These are phyloP conservation scores for Babesia bovis DNA, from an alignment of 169 alveolate genomes.

Conservation along the genomic window DNA sequence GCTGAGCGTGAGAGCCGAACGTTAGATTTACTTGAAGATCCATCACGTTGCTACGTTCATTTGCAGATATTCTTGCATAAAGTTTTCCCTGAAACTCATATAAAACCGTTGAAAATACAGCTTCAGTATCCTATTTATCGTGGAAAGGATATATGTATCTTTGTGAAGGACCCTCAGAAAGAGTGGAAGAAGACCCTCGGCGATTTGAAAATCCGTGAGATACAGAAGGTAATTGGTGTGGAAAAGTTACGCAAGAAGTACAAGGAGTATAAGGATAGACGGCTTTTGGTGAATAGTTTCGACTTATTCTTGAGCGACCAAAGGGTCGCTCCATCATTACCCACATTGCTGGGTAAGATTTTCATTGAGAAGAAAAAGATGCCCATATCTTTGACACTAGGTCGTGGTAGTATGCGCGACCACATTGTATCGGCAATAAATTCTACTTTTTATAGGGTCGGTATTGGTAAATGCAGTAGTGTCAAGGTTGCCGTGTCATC, in stretches of 20 bases:
- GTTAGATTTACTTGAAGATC: conserved; percentile 47
- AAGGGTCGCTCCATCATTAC: conserved; percentile 60
- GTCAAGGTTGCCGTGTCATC: conserved; percentile 59
- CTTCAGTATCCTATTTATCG: conserved; percentile 49
- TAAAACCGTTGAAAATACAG: conserved; percentile 46
- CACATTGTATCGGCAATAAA: conserved; percentile 16
- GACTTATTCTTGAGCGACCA: conserved; percentile 64
- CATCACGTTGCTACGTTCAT: conserved; percentile 34
- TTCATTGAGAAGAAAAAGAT: conserved; percentile 64
- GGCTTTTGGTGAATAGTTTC: conserved; percentile 42
- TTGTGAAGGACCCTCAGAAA: conserved; percentile 68
- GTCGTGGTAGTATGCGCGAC: conserved; percentile 13
- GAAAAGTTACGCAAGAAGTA: conserved; percentile 55
- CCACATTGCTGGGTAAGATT: conserved; percentile 57
- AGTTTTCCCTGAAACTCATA: conserved; percentile 48
- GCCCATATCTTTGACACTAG: conserved; percentile 38
- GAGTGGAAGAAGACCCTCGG: conserved; percentile 47
- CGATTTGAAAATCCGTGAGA: conserved; percentile 47
- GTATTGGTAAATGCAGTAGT: conserved; percentile 46
- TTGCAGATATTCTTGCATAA: conserved; percentile 38
- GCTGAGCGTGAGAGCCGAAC: conserved; percentile 21
- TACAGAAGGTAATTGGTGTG: conserved; percentile 63
- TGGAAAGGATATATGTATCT: conserved; percentile 57
- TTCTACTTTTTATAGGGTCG: conserved; percentile 46
- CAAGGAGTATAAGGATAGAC: conserved; percentile 44